Evolutionary conservation across 2,329 filamentous ascomycete genomes (phyloP).

Genomic region (Xylariales sp.): DNA sequence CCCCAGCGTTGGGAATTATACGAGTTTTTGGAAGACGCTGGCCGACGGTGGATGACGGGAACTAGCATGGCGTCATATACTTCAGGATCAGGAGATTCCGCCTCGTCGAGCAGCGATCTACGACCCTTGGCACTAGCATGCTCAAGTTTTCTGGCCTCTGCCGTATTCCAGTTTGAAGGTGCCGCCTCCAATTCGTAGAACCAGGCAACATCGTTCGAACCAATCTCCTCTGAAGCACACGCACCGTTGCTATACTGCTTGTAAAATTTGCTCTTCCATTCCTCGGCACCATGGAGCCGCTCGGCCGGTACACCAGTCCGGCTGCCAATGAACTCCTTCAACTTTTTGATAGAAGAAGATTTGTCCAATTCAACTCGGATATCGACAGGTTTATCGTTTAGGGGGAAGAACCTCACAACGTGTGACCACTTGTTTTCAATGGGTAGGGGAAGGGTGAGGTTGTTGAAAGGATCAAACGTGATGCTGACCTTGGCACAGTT

Average conservation of each 20-base stretch:
- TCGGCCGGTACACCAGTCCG: slow-evolving; percentile 61
- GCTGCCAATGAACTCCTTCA: slow-evolving; percentile 69
- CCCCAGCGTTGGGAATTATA: slow-evolving; percentile 30
- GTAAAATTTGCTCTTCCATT: slow-evolving; percentile 82
- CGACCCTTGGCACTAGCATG: slow-evolving; percentile 23
- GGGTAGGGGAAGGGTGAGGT: slow-evolving; percentile 84
- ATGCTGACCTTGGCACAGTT: slow-evolving; percentile 90
- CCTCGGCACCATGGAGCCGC: slow-evolving; percentile 74
- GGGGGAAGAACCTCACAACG: slow-evolving; percentile 70
- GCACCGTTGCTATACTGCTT: slow-evolving; percentile 71
- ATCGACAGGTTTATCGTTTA: slow-evolving; percentile 65
- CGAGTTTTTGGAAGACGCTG: slow-evolving; percentile 19
- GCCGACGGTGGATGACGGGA: slow-evolving; percentile 62
- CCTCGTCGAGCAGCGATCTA: slow-evolving; percentile 44
- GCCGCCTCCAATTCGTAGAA: slow-evolving; percentile 72
- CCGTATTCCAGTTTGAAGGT: slow-evolving; percentile 72
- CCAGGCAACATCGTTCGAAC: slow-evolving; percentile 59
- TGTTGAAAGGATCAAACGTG: slow-evolving; percentile 97
- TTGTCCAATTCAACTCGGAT: slow-evolving; percentile 79
- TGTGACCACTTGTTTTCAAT: slow-evolving; percentile 79
- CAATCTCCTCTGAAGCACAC: slow-evolving; percentile 69
- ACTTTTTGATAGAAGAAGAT: slow-evolving; percentile 60
- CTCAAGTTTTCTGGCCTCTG: slow-evolving; percentile 41
- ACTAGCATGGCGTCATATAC: slow-evolving; percentile 65
- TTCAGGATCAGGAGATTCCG: slow-evolving; percentile 42